Percentiles rank a stretch among this genome's conserved stretches.
Conservation (phyloP, 2,329 filamentous ascomycete species). For the Dryadomyces quercus-mongolicae region DNA sequence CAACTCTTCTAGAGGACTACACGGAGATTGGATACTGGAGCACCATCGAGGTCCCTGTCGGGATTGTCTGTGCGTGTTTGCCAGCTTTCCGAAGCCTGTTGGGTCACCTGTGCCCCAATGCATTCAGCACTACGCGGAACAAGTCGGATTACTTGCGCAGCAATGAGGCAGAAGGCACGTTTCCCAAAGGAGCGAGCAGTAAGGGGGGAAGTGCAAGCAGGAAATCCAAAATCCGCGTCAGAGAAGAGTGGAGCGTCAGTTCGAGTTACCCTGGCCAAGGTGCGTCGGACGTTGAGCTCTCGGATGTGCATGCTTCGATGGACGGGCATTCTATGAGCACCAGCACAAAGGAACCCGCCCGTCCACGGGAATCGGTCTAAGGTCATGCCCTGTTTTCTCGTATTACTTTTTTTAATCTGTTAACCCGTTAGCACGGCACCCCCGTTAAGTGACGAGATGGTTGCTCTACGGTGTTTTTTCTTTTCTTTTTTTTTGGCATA, state of each 20-base stretch:
- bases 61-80: slow-evolving; percentile 21
- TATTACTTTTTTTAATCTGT: background rate
- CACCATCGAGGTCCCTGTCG: slow-evolving; percentile 20
- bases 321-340: background rate
- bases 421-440: background rate
- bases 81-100: slow-evolving; percentile 16
- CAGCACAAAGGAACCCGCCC: background rate
- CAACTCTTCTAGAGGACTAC: slow-evolving; percentile 8
- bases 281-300: background rate
- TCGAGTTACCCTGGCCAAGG: background rate
- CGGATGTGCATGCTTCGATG: background rate
- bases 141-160: background rate
- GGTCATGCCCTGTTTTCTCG: background rate
- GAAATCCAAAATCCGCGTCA: background rate
- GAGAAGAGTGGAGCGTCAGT: background rate
- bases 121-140: background rate
- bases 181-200: background rate
- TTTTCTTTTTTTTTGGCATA: no score
- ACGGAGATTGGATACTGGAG: slow-evolving; percentile 17
- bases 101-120: background rate
- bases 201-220: no score
- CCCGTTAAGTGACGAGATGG: no score
- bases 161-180: background rate
- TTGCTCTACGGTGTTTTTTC: no score
- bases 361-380: background rate